phyloP scores from a whole-genome alignment of 805 yeast genomes.

The Suhomyces kilbournensis region DNA sequence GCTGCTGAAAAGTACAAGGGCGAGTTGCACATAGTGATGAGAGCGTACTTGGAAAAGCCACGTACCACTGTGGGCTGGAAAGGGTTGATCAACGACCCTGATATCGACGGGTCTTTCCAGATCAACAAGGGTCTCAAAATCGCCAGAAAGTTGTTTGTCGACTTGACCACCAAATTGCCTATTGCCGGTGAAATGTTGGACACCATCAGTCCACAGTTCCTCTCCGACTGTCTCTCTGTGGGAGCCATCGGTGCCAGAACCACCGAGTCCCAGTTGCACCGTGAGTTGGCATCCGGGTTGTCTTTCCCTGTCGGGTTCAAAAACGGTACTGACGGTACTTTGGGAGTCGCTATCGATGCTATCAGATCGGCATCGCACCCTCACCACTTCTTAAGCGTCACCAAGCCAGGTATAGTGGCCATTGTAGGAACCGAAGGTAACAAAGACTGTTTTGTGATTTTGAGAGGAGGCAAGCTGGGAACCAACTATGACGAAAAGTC shows the following conservation, averaged over 20 bases:
- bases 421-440: slow-evolving; percentile 96
- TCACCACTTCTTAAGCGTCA: slow-evolving; percentile 92
- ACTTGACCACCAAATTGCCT: slow-evolving; percentile 80
- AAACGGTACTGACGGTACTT: slow-evolving; percentile 95
- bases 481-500: slow-evolving; percentile 83
- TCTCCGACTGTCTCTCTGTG: slow-evolving; percentile 87
- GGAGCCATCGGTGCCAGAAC: slow-evolving; percentile 99
- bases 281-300: slow-evolving; percentile 94
- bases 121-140: slow-evolving; percentile 93
- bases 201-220: slow-evolving; percentile 94
- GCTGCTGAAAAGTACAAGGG: slow-evolving; percentile 60
- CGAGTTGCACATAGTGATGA: slow-evolving; percentile 86
- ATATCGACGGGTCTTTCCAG: slow-evolving; percentile 86
- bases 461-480: slow-evolving; percentile 94
- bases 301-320: slow-evolving; percentile 98
- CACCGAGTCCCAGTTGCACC: slow-evolving; percentile 95
- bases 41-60: slow-evolving; percentile 97
- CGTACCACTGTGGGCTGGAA: slow-evolving; percentile 99
- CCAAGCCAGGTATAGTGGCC: slow-evolving; percentile 95
- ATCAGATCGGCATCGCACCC: slow-evolving; percentile 87
- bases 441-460: slow-evolving; percentile 81
- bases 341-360: slow-evolving; percentile 94
- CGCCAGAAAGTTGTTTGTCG: slow-evolving; percentile 80
- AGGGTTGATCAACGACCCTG: slow-evolving; percentile 96
- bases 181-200: slow-evolving; percentile 98